Evolutionary conservation across 495 filamentous ascomycete genomes (phyloP), one percentile per base, ranked within the genome.

Genomic region (Neurospora sp.): DNA sequence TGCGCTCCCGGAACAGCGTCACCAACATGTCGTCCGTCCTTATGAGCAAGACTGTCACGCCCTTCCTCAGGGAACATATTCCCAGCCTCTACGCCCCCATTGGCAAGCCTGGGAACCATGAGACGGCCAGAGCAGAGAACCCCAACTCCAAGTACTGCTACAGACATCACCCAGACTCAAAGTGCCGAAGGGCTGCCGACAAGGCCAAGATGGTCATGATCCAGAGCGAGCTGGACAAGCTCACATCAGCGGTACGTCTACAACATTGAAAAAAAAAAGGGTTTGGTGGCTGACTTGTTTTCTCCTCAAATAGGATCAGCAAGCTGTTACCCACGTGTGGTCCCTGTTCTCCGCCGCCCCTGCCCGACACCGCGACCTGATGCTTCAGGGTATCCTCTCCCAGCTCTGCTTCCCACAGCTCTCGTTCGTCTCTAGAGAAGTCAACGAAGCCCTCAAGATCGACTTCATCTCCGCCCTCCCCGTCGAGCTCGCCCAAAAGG

Each of bases 401-500:
- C 93, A 97, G 82, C 98, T 96, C 79, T 98, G 96, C 82, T 98
- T 98, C 76, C 94, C 96, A 4, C 96, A 99, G 79, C 89, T 99
- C 14, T 98, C 95, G 35, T 93, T 92, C 74, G 89, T 98, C 69
- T 97, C 94, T 0, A 87, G 91, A 61, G 91, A 91, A 70, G 92
- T 98, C 59, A 89, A 91, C 72, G 94, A 98, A 68, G 89, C 98
- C 35, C 94, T 98, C 75, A 93, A 94, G 76, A 98, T 98, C 83
- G 96, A 99, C 80, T 98, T 97, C 78, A 81, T 99, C 46, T 88
- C 88, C 42, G 94, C 94, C 16, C 85, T 99, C 3, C 96, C 96
- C 10, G 87, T 91, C 27, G 96, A 99, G 80, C 85, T 99, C 27
- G 92, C 94, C 1, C 94, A 95, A 84, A 96, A 95, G 84, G 93